Evolutionary conservation across 495 filamentous ascomycete species (phyloP).

Genomic region (Durotheca rogersii): DNA sequence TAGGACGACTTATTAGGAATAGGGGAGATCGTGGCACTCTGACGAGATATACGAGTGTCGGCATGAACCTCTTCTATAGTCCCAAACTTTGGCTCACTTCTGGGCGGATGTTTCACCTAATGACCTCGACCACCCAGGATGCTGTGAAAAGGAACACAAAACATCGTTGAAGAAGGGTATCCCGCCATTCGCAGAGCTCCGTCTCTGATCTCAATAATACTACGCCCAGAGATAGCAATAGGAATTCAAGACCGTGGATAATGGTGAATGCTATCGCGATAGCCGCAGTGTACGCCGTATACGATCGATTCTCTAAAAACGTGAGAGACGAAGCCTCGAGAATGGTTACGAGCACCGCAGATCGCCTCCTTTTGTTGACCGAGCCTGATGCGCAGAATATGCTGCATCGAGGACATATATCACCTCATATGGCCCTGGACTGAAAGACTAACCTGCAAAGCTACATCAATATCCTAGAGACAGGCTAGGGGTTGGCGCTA

Average conservation of each 20-base stretch:
- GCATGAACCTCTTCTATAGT: neutral
- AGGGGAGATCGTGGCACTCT: slow-evolving; percentile 36
- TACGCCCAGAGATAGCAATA: slow-evolving; percentile 9
- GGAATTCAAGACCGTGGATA: slow-evolving; percentile 41
- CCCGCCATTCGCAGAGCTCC: slow-evolving; percentile 39
- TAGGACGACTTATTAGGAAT: slow-evolving; percentile 42
- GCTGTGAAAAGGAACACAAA: slow-evolving; percentile 34
- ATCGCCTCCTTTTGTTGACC: slow-evolving; percentile 36
- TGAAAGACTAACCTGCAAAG: slow-evolving; percentile 41
- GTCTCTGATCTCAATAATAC: slow-evolving; percentile 1
- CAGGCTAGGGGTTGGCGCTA: slow-evolving; percentile 34
- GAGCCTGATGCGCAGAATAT: slow-evolving; percentile 45
- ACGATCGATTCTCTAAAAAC: slow-evolving; percentile 15
- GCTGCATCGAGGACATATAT: slow-evolving; percentile 37
- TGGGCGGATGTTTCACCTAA: slow-evolving; percentile 35
- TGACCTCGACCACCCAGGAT: slow-evolving; percentile 37
- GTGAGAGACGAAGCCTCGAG: slow-evolving; percentile 25
- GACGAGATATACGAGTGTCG: slow-evolving; percentile 42
- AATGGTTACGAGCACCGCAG: slow-evolving; percentile 32
- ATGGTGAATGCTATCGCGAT: slow-evolving; percentile 45
- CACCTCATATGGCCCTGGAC: slow-evolving; percentile 36
- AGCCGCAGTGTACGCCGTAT: slow-evolving; percentile 37
- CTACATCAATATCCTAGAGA: slow-evolving; percentile 45
- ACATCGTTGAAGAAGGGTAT: slow-evolving; percentile 34
- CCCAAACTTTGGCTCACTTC: slow-evolving; percentile 6